phyloP scores from a whole-genome alignment of 225 moss, liverwort and hornwort species.

The Physcomitrellopsis africana region DNA sequence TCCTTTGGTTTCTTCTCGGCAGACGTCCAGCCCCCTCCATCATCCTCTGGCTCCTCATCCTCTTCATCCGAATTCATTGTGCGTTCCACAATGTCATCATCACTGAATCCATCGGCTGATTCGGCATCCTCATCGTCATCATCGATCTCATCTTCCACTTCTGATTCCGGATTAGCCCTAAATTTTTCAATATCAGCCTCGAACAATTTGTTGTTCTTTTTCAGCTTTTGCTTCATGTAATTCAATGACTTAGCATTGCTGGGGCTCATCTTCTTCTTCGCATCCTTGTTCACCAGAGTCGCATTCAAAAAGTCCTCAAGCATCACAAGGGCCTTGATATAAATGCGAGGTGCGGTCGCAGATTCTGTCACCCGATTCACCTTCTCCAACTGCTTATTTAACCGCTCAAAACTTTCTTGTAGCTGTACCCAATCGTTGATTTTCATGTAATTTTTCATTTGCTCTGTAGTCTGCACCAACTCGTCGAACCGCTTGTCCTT shows the following conservation, averaged over 20 bases:
- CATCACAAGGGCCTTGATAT: conserved; percentile 89
- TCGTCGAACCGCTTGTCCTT: conserved; percentile 93
- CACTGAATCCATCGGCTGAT: conserved; percentile 54
- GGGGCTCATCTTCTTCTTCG: too few relatives aligned
- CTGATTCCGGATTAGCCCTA: conserved; percentile 75
- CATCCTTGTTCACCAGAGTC: conserved; percentile 24
- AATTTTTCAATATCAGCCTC: conserved; percentile 90
- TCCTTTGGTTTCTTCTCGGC: conserved; percentile 63
- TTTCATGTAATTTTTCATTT: conserved; percentile 95
- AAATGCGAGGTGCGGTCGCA: conserved; percentile 73
- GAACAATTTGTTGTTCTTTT: conserved; percentile 92
- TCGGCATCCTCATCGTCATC: conserved; percentile 49
- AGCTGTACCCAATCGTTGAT: conserved; percentile 98
- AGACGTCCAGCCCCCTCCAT: conserved; percentile 81
- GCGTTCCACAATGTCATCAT: conserved; percentile 62
- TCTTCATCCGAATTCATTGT: conserved; percentile 70
- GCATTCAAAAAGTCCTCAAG: conserved; percentile 69
- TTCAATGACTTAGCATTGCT: conserved; percentile 32
- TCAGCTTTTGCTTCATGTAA: conserved; percentile 98
- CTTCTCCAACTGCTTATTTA: too few relatives aligned
- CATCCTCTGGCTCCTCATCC: conserved; percentile 74
- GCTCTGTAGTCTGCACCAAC: conserved; percentile 83
- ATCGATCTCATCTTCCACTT: conserved; percentile 69
- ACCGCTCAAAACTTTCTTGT: conserved; percentile 54
- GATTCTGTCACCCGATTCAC: conserved; percentile 60